Conservation (phyloP, 768 basidiomycete species). For the Pulveroboletus sp. region DNA sequence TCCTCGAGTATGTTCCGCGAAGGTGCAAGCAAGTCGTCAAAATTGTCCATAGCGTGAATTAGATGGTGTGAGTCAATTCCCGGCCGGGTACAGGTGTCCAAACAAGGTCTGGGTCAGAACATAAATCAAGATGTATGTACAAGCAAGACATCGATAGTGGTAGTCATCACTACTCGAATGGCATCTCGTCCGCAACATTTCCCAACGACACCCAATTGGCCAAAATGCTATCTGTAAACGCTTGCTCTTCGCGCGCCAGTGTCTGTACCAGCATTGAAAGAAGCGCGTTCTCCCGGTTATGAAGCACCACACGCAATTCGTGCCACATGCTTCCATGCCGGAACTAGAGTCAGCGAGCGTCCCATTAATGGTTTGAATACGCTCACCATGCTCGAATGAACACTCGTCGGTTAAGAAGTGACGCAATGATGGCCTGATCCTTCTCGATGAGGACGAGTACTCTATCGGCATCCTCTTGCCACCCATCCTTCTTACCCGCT, state of each 20-base stretch:
- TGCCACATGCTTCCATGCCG: slow-evolving; percentile 77
- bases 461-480: slow-evolving; percentile 83
- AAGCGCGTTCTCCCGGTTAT: slow-evolving; percentile 84
- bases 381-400: slow-evolving; percentile 84
- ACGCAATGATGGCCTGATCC: slow-evolving; percentile 77
- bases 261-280: slow-evolving; percentile 67
- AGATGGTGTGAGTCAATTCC: background rate
- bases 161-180: slow-evolving; percentile 57
- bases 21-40: slow-evolving; percentile 68
- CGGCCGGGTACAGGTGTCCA: background rate
- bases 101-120: slow-evolving; percentile 2
- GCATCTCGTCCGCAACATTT: slow-evolving; percentile 75
- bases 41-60: slow-evolving; percentile 54
- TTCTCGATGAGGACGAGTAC: slow-evolving; percentile 69
- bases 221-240: slow-evolving; percentile 56
- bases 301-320: slow-evolving; percentile 86
- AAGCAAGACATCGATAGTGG: background rate
- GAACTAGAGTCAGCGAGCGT: slow-evolving; percentile 5
- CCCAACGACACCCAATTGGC: slow-evolving; percentile 72
- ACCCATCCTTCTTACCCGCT: slow-evolving; percentile 68
- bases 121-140: slow-evolving; percentile 14
- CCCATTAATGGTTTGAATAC: background rate
- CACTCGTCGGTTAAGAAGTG: slow-evolving; percentile 70
- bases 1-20: slow-evolving; percentile 61
- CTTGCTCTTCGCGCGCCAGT: slow-evolving; percentile 71